These are phyloP conservation scores for Corinectria fuckeliana DNA, from an alignment of 2,329 filamentous ascomycete genomes.

Conservation along the genomic window DNA sequence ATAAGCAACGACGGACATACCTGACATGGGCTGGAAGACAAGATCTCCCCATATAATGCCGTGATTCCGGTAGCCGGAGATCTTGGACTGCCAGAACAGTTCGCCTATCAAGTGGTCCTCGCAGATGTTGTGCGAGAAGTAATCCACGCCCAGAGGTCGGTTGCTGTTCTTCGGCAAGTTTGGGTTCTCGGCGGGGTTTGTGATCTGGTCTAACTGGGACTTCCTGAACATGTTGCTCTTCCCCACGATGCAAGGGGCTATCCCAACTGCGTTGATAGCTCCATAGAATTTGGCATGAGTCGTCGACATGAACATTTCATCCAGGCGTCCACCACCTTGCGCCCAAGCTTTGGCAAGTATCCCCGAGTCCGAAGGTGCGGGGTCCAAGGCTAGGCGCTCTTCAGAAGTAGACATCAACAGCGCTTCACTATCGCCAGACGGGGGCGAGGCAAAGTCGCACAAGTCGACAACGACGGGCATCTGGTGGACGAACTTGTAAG, in stretches of 20 bases:
- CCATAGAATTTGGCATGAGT: slow-evolving; percentile 97
- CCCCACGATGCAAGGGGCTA: slow-evolving; percentile 93
- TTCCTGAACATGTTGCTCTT: slow-evolving; percentile 99
- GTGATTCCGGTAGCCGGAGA: slow-evolving; percentile 77
- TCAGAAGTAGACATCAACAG: slow-evolving; percentile 46
- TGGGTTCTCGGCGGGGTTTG: slow-evolving; percentile 56
- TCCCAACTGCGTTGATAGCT: slow-evolving; percentile 89
- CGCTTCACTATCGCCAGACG: slow-evolving; percentile 31
- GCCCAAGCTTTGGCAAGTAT: slow-evolving; percentile 41
- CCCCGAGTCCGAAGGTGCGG: slow-evolving; percentile 16
- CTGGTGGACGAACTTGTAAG: slow-evolving; percentile 94
- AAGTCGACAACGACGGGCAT: slow-evolving; percentile 88
- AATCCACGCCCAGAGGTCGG: slow-evolving; percentile 76
- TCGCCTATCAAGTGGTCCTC: slow-evolving; percentile 97
- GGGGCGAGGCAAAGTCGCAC: slow-evolving; percentile 40
- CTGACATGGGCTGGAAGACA: slow-evolving; percentile 86
- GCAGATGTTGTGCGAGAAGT: slow-evolving; percentile 95
- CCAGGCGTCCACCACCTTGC: slow-evolving; percentile 78
- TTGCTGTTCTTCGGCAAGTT: slow-evolving; percentile 48
- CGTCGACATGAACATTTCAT: slow-evolving; percentile 94
- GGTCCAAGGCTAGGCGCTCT: slow-evolving; percentile 31
- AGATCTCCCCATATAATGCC: slow-evolving; percentile 84
- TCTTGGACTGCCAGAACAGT: slow-evolving; percentile 77
- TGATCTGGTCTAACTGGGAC: slow-evolving; percentile 82
- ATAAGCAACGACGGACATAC: slow-evolving; percentile 80